A percentile compares a stretch with the other conserved stretches of the same genome.
These are phyloP conservation scores for Pulveroboletus frians DNA, from an alignment of 768 basidiomycete species.

Conservation along the genomic window DNA sequence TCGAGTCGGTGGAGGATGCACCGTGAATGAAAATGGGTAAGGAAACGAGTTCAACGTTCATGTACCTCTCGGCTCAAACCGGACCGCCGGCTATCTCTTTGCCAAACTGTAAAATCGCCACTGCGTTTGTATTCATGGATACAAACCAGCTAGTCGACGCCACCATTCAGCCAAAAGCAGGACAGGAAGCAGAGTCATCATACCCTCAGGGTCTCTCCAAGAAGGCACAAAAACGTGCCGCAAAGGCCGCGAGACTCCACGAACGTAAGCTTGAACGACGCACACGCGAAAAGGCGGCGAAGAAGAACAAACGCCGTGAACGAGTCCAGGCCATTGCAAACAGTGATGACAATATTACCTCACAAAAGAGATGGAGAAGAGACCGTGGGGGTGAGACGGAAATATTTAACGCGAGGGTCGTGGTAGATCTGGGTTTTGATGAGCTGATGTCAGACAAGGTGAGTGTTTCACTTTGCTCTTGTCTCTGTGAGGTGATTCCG, in stretches of 20 bases:
- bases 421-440: constrained; percentile 90
- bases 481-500: constrained; percentile 10
- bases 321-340: constrained; percentile 44
- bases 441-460: constrained; percentile 92
- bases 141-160: constrained; percentile 7
- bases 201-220: constrained; percentile 52
- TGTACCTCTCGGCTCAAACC: constrained; percentile 17
- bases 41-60: not conserved
- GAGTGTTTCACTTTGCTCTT: constrained; percentile 28
- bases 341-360: constrained; percentile 38
- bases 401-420: constrained; percentile 57
- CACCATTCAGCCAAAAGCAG: constrained; percentile 12
- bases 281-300: constrained; percentile 69
- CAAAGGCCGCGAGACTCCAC: constrained; percentile 61
- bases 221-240: constrained; percentile 70
- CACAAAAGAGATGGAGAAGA: constrained; percentile 16
- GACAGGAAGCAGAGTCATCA: constrained; percentile 10
- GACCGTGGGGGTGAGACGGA: constrained; percentile 37
- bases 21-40: not conserved
- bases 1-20: not conserved
- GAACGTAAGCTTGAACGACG: constrained; percentile 70
- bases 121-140: constrained; percentile 15
- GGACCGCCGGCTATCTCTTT: constrained; percentile 12
- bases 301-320: constrained; percentile 65
- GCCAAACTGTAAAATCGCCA: constrained; percentile 3